Base-by-base conservation (phyloP, 768 basidiomycete genomes). In the Lactarius hatsudake region DNA sequence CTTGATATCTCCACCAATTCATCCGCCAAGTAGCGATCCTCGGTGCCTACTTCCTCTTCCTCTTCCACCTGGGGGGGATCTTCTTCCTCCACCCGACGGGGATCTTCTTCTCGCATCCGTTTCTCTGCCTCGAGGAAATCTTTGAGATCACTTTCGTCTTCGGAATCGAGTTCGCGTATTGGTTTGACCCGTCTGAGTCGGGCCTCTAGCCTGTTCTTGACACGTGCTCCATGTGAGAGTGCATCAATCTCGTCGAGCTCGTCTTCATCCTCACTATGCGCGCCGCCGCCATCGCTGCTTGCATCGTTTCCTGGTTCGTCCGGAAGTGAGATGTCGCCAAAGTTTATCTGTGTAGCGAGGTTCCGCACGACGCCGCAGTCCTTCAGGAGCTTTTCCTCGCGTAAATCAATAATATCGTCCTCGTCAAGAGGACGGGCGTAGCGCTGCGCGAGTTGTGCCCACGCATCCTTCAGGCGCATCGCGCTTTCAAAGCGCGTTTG, bases 341-440 rank as follows among this genome's bases (percentile, higher is more conserved):
- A 82, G 13, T 80, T 74, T 69, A 80, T 81, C 42, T 76, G 79
- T 59, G 75, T 75, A 28, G 76, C 72, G 18, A 80, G 76, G 18
- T 72, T 71, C 56, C 84, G 82, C 51, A 90, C 77, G 4, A 90
- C 82, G 2, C 91, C 91, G 66, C 89, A 84, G 74, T 93, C 89
- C 71, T 84, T 86, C 65, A 90, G 78, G 51, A 93, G 80, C 67
- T 83, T 75, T 13, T 81, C 83, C 13, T 84, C 86, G 63, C 79
- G 78, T 3, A 94, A 77, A 72, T 93, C 88, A 38, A 93, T 80
- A 56, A 93, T 87, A 74, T 94, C 91, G 75, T 93, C 91, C 72
- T 93, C 87, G 70, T 90, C 89, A 45, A 91, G 77, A 54, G 82
- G 81, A 60, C 84, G 81, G 40, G 83, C 81, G 73, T 92, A 89